phyloP scores from a whole-genome alignment of 2,329 filamentous ascomycete genomes.

The Raffaelea arxii region DNA sequence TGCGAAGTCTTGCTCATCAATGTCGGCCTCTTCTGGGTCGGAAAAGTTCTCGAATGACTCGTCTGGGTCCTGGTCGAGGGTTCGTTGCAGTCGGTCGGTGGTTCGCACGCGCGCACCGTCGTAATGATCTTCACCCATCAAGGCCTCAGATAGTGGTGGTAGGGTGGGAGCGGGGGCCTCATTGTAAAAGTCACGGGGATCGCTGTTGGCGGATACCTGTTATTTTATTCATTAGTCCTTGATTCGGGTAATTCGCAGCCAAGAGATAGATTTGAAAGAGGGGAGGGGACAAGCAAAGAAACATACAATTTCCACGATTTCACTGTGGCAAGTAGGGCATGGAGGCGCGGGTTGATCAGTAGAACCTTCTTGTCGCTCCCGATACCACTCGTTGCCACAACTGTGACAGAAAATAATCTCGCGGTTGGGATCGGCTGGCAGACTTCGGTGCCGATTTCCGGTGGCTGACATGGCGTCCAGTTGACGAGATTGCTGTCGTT shows the following conservation, averaged over 20 bases:
- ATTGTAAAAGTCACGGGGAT: slow-evolving; percentile 40
- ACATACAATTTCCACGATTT: slow-evolving; percentile 80
- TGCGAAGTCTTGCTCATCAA: slow-evolving; percentile 38
- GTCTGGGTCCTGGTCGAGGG: slow-evolving; percentile 27
- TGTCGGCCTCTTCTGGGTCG: slow-evolving; percentile 50
- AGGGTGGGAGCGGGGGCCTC: slow-evolving; percentile 8
- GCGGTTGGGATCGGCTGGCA: slow-evolving; percentile 40
- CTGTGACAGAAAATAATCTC: slow-evolving; percentile 82
- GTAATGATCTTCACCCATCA: not conserved
- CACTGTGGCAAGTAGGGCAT: slow-evolving; percentile 70
- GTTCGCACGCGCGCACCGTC: not conserved
- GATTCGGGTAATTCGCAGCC: not conserved
- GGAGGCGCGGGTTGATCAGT: slow-evolving; percentile 45
- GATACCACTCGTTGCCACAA: slow-evolving; percentile 74
- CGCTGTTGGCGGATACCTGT: slow-evolving; percentile 46
- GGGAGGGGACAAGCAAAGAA: not conserved
- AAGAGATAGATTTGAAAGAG: not conserved
- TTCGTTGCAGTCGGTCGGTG: slow-evolving; percentile 8
- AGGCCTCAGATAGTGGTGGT: slow-evolving; percentile 9
- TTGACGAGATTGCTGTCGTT: slow-evolving; percentile 7
- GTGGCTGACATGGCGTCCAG: slow-evolving; percentile 15
- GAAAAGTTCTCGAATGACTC: too few species aligned
- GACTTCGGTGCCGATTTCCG: slow-evolving; percentile 21
- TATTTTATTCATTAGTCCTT: too few species aligned
- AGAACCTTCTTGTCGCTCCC: slow-evolving; percentile 55